Percentiles rank a stretch among this genome's conserved stretches.
Conservation (phyloP, 2,329 filamentous ascomycete genomes). For the Fusarium brachygibbosum region DNA sequence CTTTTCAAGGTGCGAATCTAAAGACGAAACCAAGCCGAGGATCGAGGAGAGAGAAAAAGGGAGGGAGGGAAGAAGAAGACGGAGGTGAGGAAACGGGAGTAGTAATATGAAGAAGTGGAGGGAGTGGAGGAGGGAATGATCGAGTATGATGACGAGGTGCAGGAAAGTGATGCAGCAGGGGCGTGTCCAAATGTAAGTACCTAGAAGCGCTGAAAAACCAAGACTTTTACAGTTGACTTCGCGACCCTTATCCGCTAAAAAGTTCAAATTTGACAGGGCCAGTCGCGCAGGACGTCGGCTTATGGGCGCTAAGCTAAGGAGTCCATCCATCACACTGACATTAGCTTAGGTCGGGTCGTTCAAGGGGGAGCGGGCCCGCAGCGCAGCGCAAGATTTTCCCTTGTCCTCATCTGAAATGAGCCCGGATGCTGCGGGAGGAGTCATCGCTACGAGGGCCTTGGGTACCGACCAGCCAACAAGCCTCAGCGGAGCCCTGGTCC, state of each 20-base stretch:
- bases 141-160: constrained; percentile 50
- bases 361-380: constrained; percentile 28
- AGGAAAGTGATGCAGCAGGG: constrained; percentile 40
- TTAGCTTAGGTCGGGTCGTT: constrained; percentile 29
- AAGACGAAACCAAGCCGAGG: constrained; percentile 44
- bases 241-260: constrained; percentile 29
- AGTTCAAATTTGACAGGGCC: constrained; percentile 28
- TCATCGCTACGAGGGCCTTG: constrained; percentile 44
- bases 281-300: constrained; percentile 12
- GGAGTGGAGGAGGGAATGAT: constrained; percentile 47
- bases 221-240: constrained; percentile 43
- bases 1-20: constrained; percentile 39
- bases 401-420: constrained; percentile 21
- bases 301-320: constrained; percentile 35
- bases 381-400: constrained; percentile 39
- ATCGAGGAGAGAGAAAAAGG: constrained; percentile 32
- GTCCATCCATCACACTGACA: constrained; percentile 32
- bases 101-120: constrained; percentile 45
- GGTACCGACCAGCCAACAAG: constrained; percentile 44
- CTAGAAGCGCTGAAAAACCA: constrained; percentile 33
- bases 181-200: constrained; percentile 37
- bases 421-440: constrained; percentile 51
- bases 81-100: constrained; percentile 44
- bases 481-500: constrained; percentile 37
- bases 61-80: constrained; percentile 33